Percentiles rank a stretch among this genome's conserved stretches.
These are phyloP conservation scores for Diplodia seriata DNA, from an alignment of 2,329 filamentous ascomycete species.

Conservation along the genomic window DNA sequence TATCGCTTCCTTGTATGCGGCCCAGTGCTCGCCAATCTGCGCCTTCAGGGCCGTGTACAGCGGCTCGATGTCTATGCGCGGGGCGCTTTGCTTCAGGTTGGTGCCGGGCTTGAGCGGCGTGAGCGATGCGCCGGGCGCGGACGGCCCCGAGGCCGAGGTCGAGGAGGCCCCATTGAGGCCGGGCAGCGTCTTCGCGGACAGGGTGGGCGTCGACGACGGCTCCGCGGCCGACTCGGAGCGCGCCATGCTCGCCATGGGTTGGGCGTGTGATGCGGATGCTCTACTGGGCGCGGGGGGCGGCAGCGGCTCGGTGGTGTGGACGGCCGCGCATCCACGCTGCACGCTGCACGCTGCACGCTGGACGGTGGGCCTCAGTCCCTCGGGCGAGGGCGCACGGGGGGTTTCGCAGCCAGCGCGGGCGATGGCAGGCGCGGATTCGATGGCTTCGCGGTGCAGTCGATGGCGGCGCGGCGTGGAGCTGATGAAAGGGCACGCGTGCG, in stretches of 20 bases:
- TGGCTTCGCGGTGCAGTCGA: conserved; percentile 18
- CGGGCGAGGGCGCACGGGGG: conserved; percentile 27
- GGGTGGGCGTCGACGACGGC: conserved; percentile 43
- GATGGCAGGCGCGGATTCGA: background rate
- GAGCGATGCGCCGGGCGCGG: conserved; percentile 33
- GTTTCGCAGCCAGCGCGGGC: conserved; percentile 24
- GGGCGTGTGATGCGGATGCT: conserved; percentile 7
- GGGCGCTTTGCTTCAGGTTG: conserved; percentile 59
- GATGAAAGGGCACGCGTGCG: conserved; percentile 26
- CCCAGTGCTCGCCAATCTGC: conserved; percentile 64
- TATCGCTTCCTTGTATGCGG: conserved; percentile 65
- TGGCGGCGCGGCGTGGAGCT: conserved; percentile 28
- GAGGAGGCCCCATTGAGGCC: conserved; percentile 32
- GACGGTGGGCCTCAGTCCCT: conserved; percentile 29
- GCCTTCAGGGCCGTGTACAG: conserved; percentile 67
- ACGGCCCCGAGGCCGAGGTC: background rate
- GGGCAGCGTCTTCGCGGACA: conserved; percentile 46
- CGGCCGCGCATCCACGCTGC: conserved; percentile 32
- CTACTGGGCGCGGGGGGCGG: conserved; percentile 35
- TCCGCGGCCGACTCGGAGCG: conserved; percentile 48
- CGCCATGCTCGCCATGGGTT: conserved; percentile 48
- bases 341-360: conserved; percentile 18
- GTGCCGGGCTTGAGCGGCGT: conserved; percentile 45
- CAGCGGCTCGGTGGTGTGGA: conserved; percentile 40
- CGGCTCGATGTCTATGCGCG: conserved; percentile 68